These are phyloP conservation scores for Uronychia binucleata DNA, from an alignment of 73 alveolate genomes.

Conservation along the genomic window DNA sequence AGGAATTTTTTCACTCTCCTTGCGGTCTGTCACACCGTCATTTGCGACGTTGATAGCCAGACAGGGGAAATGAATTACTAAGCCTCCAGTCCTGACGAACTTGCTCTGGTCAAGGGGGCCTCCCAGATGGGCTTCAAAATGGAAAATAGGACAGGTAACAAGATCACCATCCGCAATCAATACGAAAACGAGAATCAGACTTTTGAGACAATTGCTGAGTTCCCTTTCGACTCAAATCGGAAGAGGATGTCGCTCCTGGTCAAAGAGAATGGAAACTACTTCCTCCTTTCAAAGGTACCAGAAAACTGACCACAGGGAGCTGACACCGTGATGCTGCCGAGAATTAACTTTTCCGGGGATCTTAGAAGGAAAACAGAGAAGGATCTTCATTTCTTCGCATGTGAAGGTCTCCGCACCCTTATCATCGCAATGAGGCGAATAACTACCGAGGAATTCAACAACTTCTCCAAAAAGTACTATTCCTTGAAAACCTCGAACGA, in stretches of 20 bases:
- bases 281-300: not conserved
- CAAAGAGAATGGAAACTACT: constrained; percentile 13
- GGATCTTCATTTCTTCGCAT: constrained; percentile 90
- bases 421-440: constrained; percentile 82
- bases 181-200: not conserved
- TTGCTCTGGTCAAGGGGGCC: constrained; percentile 81
- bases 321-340: constrained; percentile 85
- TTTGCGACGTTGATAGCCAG: constrained; percentile 55
- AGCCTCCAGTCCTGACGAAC: constrained; percentile 88
- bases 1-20: constrained; percentile 62
- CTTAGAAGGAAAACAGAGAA: constrained; percentile 33
- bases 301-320: constrained; percentile 88
- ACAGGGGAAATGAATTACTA: constrained; percentile 75
- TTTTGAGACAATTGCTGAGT: constrained; percentile 2
- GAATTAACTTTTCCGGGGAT: constrained; percentile 31
- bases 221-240: constrained; percentile 49
- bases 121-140: not conserved
- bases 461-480: constrained; percentile 8
- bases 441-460: constrained; percentile 47
- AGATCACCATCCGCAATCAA: constrained; percentile 4
- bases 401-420: constrained; percentile 93
- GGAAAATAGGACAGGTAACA: constrained; percentile 5
- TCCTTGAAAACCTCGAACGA: constrained; percentile 17
- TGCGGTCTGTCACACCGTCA: constrained; percentile 88
- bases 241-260: constrained; percentile 46